Percentiles rank a stretch among this genome's conserved stretches.
Evolutionary conservation across 768 basidiomycete species (phyloP).

Genomic region (Hebeloma cylindrosporum): DNA sequence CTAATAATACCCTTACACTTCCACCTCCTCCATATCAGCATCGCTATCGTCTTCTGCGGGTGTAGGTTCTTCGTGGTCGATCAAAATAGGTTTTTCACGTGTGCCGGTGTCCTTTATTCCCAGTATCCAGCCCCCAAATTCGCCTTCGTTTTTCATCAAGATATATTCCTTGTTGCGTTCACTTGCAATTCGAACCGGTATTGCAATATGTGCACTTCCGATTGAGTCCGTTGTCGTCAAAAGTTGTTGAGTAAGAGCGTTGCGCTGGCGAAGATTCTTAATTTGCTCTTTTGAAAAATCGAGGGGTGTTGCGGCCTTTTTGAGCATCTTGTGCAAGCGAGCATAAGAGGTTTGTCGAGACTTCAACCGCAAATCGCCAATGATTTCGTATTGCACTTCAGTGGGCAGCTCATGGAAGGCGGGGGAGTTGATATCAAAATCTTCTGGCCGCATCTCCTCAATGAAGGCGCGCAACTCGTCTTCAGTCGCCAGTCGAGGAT

Average conservation of each 20-base stretch:
- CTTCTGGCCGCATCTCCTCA: slow-evolving; percentile 93
- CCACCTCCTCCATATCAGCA: slow-evolving; percentile 80
- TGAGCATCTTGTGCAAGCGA: slow-evolving; percentile 89
- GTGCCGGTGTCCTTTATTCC: slow-evolving; percentile 86
- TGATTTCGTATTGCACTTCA: slow-evolving; percentile 97
- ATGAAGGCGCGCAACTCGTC: slow-evolving; percentile 92
- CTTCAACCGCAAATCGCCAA: slow-evolving; percentile 92
- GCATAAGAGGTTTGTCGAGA: slow-evolving; percentile 93
- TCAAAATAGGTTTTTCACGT: slow-evolving; percentile 78
- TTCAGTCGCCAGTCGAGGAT: slow-evolving; percentile 94
- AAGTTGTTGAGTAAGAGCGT: slow-evolving; percentile 89
- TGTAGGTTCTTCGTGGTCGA: slow-evolving; percentile 61
- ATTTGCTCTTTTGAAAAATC: slow-evolving; percentile 99
- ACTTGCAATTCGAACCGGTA: slow-evolving; percentile 92
- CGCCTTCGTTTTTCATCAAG: slow-evolving; percentile 89
- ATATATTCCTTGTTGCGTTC: slow-evolving; percentile 94
- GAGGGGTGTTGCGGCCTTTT: slow-evolving; percentile 72
- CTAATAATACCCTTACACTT: slow-evolving; percentile 53
- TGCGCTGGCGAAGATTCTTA: slow-evolving; percentile 83
- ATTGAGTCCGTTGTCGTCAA: slow-evolving; percentile 90
- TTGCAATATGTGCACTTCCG: slow-evolving; percentile 84
- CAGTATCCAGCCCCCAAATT: slow-evolving; percentile 89
- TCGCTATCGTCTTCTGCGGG: slow-evolving; percentile 48
- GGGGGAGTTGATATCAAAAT: slow-evolving; percentile 88
- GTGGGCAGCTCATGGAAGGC: slow-evolving; percentile 92